phyloP scores from a whole-genome alignment of 176 grass and related monocot species.

The Bonia amplexicaulis region DNA sequence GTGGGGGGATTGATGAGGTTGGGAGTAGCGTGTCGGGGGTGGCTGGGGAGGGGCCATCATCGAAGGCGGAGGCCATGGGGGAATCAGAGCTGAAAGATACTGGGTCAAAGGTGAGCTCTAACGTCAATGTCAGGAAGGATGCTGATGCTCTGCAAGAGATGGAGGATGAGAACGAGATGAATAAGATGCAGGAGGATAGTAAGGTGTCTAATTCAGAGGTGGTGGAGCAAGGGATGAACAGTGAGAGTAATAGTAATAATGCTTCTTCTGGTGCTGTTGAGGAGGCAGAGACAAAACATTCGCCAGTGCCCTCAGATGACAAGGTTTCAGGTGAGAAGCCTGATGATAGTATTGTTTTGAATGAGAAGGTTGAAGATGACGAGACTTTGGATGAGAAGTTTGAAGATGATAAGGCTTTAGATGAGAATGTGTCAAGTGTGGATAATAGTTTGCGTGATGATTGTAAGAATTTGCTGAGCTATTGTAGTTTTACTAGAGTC shows the following conservation, averaged over 20 bases:
- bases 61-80: conserved; percentile 49
- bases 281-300: conserved; percentile 28
- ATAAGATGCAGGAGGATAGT: conserved; percentile 46
- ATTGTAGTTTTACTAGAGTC: conserved; percentile 54
- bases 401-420: conserved; percentile 15
- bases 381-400: conserved; percentile 28
- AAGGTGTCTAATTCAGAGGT: conserved; percentile 39
- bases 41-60: conserved; percentile 40
- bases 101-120: conserved; percentile 73
- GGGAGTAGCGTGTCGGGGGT: conserved; percentile 70
- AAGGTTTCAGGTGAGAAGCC: conserved; percentile 26
- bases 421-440: conserved; percentile 22
- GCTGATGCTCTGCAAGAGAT: conserved; percentile 19
- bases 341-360: conserved; percentile 24
- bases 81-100: conserved; percentile 82
- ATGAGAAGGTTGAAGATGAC: conserved; percentile 33
- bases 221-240: conserved; percentile 22
- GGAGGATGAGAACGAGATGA: conserved; percentile 21
- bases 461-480: conserved; percentile 40
- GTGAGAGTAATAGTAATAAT: conserved; percentile 2
- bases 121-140: conserved; percentile 41
- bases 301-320: background rate
- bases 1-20: conserved; percentile 49
- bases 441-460: conserved; percentile 25
- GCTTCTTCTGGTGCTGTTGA: conserved; percentile 22